Evolutionary conservation across 2,329 filamentous ascomycete genomes (phyloP).

Genomic region (Lachnellula arida): DNA sequence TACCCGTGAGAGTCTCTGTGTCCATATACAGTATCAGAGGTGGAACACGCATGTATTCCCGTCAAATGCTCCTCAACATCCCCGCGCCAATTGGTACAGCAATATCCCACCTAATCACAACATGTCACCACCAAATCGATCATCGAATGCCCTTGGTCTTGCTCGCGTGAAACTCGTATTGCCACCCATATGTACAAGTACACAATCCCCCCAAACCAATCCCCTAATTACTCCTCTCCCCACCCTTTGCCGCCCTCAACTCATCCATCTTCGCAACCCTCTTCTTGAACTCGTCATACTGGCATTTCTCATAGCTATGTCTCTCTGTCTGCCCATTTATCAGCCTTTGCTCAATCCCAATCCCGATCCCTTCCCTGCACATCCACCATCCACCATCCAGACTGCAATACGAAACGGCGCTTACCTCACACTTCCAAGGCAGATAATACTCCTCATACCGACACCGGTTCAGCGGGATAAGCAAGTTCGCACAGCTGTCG

Average conservation of each 20-base stretch:
- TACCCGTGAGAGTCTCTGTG: too few relatives aligned
- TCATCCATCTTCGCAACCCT: constrained; percentile 98
- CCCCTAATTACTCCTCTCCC: constrained; percentile 74
- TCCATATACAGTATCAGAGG: too few relatives aligned
- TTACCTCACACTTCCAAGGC: constrained; percentile 96
- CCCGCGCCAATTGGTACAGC: too few relatives aligned
- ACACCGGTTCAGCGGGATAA: constrained; percentile 95
- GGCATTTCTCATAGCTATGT: constrained; percentile 98
- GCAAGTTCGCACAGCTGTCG: constrained; percentile 89
- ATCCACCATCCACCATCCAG: too few relatives aligned
- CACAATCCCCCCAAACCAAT: background rate
- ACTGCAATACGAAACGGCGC: constrained; percentile 28
- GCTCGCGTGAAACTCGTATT: background rate
- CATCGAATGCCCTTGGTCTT: background rate
- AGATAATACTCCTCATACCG: constrained; percentile 88
- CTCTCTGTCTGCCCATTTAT: constrained; percentile 68
- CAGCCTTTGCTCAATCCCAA: constrained; percentile 7
- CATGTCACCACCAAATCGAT: too few relatives aligned
- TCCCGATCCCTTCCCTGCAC: background rate
- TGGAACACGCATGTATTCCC: too few relatives aligned
- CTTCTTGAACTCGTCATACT: constrained; percentile 98
- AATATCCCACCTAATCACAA: too few relatives aligned
- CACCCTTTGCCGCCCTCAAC: constrained; percentile 78
- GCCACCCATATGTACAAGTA: constrained; percentile 18
- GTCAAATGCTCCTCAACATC: too few relatives aligned